phyloP scores from a whole-genome alignment of 768 basidiomycete species.

The Dentipellis fragilis region DNA sequence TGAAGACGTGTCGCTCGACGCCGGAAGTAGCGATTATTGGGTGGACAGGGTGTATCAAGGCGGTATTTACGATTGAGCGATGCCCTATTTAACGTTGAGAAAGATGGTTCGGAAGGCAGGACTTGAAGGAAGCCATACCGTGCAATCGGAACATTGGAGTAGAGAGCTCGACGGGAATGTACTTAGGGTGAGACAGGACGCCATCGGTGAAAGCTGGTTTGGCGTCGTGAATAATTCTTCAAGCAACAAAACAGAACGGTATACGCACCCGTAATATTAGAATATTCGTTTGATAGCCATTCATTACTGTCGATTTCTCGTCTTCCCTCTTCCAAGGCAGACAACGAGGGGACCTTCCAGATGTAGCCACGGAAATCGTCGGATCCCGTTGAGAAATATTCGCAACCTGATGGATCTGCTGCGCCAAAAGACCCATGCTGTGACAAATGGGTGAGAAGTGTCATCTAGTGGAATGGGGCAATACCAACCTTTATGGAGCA shows the following conservation, averaged over 20 bases:
- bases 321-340: slow-evolving; percentile 34
- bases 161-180: slow-evolving; percentile 51
- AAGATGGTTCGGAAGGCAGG: not conserved
- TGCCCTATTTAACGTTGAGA: slow-evolving; percentile 36
- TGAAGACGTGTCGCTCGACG: slow-evolving; percentile 56
- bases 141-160: slow-evolving; percentile 51
- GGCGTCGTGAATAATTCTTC: not conserved
- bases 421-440: slow-evolving; percentile 51
- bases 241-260: not conserved
- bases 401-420: slow-evolving; percentile 38
- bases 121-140: slow-evolving; percentile 28
- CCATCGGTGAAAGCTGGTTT: slow-evolving; percentile 15
- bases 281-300: slow-evolving; percentile 31
- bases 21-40: slow-evolving; percentile 62
- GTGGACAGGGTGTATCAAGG: slow-evolving; percentile 61
- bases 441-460: not conserved
- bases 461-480: not conserved
- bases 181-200: slow-evolving; percentile 27
- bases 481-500: slow-evolving; percentile 69
- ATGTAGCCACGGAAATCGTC: slow-evolving; percentile 76
- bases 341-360: slow-evolving; percentile 59
- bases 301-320: slow-evolving; percentile 32
- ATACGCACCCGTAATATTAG: slow-evolving; percentile 27
- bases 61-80: slow-evolving; percentile 67
- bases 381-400: slow-evolving; percentile 65